Percentiles rank a stretch among this genome's conserved stretches.
Conservation (phyloP, 129 eudicot genomes). For the Flaveria bidentis region DNA sequence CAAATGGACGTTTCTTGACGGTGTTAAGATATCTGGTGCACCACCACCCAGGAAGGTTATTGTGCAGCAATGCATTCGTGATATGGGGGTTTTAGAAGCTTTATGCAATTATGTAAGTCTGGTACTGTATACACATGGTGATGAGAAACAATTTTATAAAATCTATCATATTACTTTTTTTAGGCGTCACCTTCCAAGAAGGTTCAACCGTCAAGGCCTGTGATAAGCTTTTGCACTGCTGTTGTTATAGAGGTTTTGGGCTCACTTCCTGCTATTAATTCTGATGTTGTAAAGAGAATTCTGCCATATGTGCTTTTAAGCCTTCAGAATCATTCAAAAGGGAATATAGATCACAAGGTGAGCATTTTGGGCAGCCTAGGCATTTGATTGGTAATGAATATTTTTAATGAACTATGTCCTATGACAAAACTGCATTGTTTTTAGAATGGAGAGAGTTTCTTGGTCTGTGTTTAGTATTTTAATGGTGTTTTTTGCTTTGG, state of each 20-base stretch:
- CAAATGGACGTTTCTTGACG: conserved; percentile 94
- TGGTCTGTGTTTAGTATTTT: background rate
- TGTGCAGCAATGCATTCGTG: conserved; percentile 83
- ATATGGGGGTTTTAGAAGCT: conserved; percentile 74
- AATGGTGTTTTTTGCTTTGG: background rate
- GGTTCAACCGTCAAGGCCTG: conserved; percentile 62
- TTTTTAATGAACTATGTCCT: background rate
- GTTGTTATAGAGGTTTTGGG: conserved; percentile 81
- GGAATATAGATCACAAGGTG: conserved; percentile 72
- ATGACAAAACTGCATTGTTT: background rate
- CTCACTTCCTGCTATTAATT: conserved; percentile 47
- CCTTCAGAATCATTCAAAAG: conserved; percentile 52
- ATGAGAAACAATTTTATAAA: background rate
- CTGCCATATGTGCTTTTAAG: conserved; percentile 75
- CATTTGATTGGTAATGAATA: conserved; percentile 7
- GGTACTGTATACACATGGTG: background rate
- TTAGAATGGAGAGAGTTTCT: background rate
- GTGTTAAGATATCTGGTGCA: conserved; percentile 81
- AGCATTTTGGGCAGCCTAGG: conserved; percentile 4
- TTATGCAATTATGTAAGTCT: conserved; percentile 73
- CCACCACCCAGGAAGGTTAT: conserved; percentile 82
- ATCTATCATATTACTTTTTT: conserved; percentile 2
- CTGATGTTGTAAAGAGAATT: conserved; percentile 65
- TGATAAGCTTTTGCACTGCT: conserved; percentile 80
- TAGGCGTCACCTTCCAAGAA: conserved; percentile 72